Evolutionary conservation across 371 early-diverging fungal genomes (phyloP), one percentile per base, ranked within the genome.

Genomic region (Capillidium heterosporum): DNA sequence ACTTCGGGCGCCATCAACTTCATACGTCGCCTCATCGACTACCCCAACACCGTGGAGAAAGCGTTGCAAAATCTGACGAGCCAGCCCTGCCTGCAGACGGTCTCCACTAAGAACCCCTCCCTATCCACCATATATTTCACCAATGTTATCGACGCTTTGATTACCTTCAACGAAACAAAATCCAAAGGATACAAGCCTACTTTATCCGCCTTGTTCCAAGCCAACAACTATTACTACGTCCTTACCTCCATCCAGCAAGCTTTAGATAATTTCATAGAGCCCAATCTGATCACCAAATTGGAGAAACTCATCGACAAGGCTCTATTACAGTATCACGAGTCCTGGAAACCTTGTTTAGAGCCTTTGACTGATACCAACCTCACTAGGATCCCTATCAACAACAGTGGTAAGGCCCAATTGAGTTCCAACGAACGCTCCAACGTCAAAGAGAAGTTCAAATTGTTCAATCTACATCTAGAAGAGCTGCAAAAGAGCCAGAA

Each of bases 391-490:
- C 11, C 41, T 15, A 5, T 55, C 5, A 43, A 43, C 23, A n/a
- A 13, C 28, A 28, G 29, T 49, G 24, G 23, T 4, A 55, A 55
- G 26, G 10, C 41, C 21, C 64, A 72, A 0, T 67, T 91, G 52
- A 75, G 81, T 32, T 81, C 74, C 49, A 68, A 62, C 40, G 87
- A 91, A 54, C 69, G 76, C 7, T 78, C 82, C 42, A 59, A 70
- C 39, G 73, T 91, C 61, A 88, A 88, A 60, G 89, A 87, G 57
- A 76, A 79, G 54, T 87, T 90, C 73, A 87, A 84, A 69, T 67
- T 67, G 60, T 91, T 91, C 63, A 88, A 91, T 65, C 73, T 70
- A 17, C 84, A 83, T 56, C 83, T 91, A 62, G 91, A 91, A 40
- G 84, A 84, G 42, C 69, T 79, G 21, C 77, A 71, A 64, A 73